phyloP scores from a whole-genome alignment of 2,329 filamentous ascomycete genomes.

The Botrytis cinerea region DNA sequence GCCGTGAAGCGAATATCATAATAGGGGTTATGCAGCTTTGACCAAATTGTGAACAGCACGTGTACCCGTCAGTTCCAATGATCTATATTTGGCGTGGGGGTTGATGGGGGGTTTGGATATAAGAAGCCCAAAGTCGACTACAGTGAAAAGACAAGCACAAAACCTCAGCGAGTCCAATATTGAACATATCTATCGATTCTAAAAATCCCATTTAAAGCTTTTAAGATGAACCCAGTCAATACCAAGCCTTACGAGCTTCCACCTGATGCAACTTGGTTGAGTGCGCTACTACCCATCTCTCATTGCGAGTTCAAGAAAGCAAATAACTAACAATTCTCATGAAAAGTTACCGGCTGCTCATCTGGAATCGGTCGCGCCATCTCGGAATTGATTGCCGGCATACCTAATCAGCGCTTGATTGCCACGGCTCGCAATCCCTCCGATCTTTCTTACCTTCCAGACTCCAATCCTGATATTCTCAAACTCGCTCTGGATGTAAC shows the following conservation, averaged over 20 bases:
- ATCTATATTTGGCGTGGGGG: not conserved
- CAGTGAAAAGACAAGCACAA: not conserved
- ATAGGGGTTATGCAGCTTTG: constrained; percentile 1
- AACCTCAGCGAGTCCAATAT: not conserved
- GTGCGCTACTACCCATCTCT: not conserved
- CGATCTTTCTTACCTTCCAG: constrained; percentile 47
- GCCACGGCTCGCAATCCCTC: constrained; percentile 51
- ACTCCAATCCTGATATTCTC: constrained; percentile 44
- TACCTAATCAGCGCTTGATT: constrained; percentile 47
- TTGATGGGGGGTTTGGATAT: not conserved
- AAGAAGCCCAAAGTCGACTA: not conserved
- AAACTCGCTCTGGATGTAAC: constrained; percentile 53
- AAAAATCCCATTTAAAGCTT: not conserved
- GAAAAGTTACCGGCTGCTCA: constrained; percentile 52
- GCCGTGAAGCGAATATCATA: not conserved
- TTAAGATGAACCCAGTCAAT: constrained; percentile 13
- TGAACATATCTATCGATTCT: not conserved
- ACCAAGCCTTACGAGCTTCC: not conserved
- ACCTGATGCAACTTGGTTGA: constrained; percentile 6
- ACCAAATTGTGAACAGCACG: not conserved
- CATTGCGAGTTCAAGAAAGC: not conserved
- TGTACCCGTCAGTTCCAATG: not conserved
- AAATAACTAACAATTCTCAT: not conserved
- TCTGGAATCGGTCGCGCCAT: constrained; percentile 50
- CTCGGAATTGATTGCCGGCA: constrained; percentile 44